Evolutionary conservation across 2,329 filamentous ascomycete species (phyloP), one percentile per base, ranked within the genome.

Genomic region (Talaromyces sp.): DNA sequence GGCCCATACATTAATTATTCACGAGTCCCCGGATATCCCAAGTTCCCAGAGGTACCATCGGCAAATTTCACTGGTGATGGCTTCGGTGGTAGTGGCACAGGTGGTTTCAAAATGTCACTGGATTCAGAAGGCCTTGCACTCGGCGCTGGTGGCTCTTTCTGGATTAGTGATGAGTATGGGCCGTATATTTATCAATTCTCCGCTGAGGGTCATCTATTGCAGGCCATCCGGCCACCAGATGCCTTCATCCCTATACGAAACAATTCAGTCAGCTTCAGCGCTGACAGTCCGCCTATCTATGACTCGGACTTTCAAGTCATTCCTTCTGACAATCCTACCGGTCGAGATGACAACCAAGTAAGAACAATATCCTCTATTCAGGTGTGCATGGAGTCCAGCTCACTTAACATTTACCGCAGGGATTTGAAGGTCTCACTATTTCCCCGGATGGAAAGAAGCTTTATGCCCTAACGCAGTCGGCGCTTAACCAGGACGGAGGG

Each of bases 111-210:
- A 13, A 80, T 90, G 35, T 72, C 83, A 0, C 68, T 91, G 2
- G 89, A 91, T 67, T 75, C 83, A 0, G 89, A 91, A 75, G 88
- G 88, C 1, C 75, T 91, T 0, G 83, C 85, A 1, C 77, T 91
- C 7, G 81, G 81, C 55, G 65, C 75, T 0, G 82, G 88, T 58
- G 85, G 83, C 13, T 78, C 79, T 0, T 90, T 89, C 74, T 91
- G 86, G 86, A 77, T 90, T 43, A 82, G 79, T 8, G 88, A 91
- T 68, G 88, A 90, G 73, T 88, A 89, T 68, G 88, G 87, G 0
- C 86, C 86, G 0, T 90, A 86, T 66, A 76, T 90, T 24, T 91
- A 89, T 78, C 81, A 85, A 51, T 90, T 91, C 73, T 75, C 80
- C 62, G 64, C 71, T 3, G 68, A 70, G 0, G 88, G 89, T 38